These are phyloP conservation scores for Alternaria sp. DNA, from an alignment of 2,329 filamentous ascomycete species.

Conservation along the genomic window DNA sequence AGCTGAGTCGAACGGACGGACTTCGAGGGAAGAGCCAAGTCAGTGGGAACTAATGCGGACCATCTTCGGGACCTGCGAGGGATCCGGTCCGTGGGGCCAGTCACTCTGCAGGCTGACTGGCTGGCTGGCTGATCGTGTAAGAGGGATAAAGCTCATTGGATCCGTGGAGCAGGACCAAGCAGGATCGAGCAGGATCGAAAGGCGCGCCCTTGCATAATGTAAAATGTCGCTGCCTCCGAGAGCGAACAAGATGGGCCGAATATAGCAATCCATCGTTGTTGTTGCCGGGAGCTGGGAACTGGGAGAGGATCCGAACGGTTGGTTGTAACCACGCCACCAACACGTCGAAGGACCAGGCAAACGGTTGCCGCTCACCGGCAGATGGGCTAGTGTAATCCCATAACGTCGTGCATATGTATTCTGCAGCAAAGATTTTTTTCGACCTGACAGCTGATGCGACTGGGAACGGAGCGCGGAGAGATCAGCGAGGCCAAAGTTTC, in stretches of 20 bases:
- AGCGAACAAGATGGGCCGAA: not conserved
- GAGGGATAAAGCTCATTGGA: not conserved
- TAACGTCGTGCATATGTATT: not conserved
- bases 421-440: not conserved
- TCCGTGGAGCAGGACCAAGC: not conserved
- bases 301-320: not conserved
- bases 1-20: not conserved
- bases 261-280: not conserved
- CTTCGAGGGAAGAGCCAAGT: not conserved
- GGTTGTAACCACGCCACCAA: conserved; percentile 1
- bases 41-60: not conserved
- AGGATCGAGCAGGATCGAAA: not conserved
- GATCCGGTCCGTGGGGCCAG: not conserved
- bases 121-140: not conserved
- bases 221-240: not conserved
- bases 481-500: not conserved
- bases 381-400: not conserved
- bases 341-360: not conserved
- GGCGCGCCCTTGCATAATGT: not conserved
- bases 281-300: not conserved
- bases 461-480: not conserved
- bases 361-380: not conserved
- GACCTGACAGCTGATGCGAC: not conserved
- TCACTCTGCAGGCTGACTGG: not conserved
- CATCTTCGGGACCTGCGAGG: not conserved